phyloP scores from a whole-genome alignment of 768 basidiomycete genomes.

The Agrocybe praecox region DNA sequence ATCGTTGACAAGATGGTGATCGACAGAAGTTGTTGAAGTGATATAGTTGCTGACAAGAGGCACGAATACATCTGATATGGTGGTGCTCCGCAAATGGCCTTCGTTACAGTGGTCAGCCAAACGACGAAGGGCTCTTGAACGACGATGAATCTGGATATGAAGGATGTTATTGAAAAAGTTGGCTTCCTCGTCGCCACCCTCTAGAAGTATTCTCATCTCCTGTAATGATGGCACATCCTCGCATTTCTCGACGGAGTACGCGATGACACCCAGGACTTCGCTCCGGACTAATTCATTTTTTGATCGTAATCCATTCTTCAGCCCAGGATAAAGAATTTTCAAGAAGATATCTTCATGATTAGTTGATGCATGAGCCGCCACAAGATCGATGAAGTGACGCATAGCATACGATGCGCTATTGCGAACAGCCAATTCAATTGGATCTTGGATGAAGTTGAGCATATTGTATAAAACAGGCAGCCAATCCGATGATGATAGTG shows the following conservation, averaged over 20 bases:
- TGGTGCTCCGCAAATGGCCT: conserved; percentile 65
- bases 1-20: conserved; percentile 90
- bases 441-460: conserved; percentile 86
- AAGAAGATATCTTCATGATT: conserved; percentile 61
- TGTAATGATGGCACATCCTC: conserved; percentile 58
- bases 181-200: conserved; percentile 89
- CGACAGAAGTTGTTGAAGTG: conserved; percentile 55
- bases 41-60: conserved; percentile 88
- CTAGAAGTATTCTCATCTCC: conserved; percentile 82
- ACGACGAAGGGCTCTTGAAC: conserved; percentile 83
- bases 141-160: conserved; percentile 91
- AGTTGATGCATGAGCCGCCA: conserved; percentile 40
- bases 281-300: conserved; percentile 86
- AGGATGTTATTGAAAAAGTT: conserved; percentile 97
- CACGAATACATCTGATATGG: conserved; percentile 80
- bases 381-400: conserved; percentile 74
- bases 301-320: conserved; percentile 79
- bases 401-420: conserved; percentile 78
- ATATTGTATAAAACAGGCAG: conserved; percentile 81
- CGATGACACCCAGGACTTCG: conserved; percentile 80
- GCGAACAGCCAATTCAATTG: conserved; percentile 84
- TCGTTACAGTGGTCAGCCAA: conserved; percentile 77
- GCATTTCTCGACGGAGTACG: conserved; percentile 71
- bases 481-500: conserved; percentile 68
- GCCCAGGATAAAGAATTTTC: conserved; percentile 69